Evolutionary conservation across 164 flowering plant species (phyloP), one percentile per base, ranked within the genome.

Genomic region (Nymphaea colorata): DNA sequence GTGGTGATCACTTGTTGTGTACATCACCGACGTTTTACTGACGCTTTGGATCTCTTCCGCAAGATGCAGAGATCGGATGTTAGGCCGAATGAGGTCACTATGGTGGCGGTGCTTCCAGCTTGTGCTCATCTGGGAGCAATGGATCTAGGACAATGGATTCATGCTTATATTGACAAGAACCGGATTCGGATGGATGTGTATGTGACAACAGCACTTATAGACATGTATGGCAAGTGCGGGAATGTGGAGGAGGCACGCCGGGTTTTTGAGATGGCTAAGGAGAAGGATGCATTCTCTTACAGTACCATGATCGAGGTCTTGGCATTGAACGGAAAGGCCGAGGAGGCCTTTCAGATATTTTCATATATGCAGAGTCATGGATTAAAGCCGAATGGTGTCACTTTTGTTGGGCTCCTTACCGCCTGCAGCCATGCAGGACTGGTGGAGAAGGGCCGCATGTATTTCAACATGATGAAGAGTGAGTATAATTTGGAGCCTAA

Each of bases 21-120:
- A 42, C 75, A 74, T 36, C 68, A 66, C 7, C 16, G 73, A 10
- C 47, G 43, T n/a, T 77, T 77, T 41, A 16, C 17, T 42, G 79
- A 74, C 42, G 75, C 77, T 3, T 62, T 77, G 75, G 71, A 74
- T 57, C 61, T 77, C 69, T 77, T 77, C 61, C 66, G 75, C 60
- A 44, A 65, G 66, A 77, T 77, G 80, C 77, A 67, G 42, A 69
- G n/a, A 8, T 72, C 73, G 36, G 75, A 74, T 44, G 65, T 74
- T 41, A 74, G 66, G 69, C 77, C 77, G 3, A 74, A 77, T 67
- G 73, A 74, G 67, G 75, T 77, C 16, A 74, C 77, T 6, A 72
- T 72, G 62, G 80, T 74, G n/a, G 70, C 71, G 15, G 80, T 74
- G 61, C 77, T 77, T 64, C 70, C 80, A 14, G 80, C 77, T 64